phyloP scores from a whole-genome alignment of 768 basidiomycete species.

The Lyophyllum decastes region DNA sequence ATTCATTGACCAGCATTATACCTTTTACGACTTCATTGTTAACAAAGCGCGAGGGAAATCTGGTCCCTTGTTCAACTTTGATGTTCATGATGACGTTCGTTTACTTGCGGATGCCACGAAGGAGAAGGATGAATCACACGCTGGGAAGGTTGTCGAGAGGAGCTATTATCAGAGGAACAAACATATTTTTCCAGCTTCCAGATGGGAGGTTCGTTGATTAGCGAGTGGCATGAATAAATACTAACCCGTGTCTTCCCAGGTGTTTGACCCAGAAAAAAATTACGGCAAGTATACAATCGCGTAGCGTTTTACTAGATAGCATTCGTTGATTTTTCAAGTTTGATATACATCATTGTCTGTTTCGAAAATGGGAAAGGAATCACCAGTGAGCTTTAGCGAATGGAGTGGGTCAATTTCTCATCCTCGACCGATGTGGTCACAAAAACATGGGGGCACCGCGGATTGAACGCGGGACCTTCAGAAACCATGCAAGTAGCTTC shows the following conservation, averaged over 20 bases:
- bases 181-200: slow-evolving; percentile 94
- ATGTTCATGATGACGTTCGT: slow-evolving; percentile 98
- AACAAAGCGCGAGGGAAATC: slow-evolving; percentile 99
- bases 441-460: slow-evolving; percentile 65
- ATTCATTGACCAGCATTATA: slow-evolving; percentile 75
- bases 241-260: slow-evolving; percentile 38
- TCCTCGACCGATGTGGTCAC: no score
- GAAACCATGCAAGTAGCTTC: slow-evolving; percentile 50
- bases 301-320: slow-evolving; percentile 14
- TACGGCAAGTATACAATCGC: slow-evolving; percentile 91
- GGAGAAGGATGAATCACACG: slow-evolving; percentile 98
- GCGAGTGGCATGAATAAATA: background rate
- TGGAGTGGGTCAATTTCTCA: no score
- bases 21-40: slow-evolving; percentile 97
- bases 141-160: slow-evolving; percentile 96
- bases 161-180: slow-evolving; percentile 96
- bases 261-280: slow-evolving; percentile 92
- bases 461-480: slow-evolving; percentile 82
- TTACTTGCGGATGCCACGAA: slow-evolving; percentile 91
- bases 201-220: slow-evolving; percentile 80
- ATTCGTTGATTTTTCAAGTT: background rate
- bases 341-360: background rate
- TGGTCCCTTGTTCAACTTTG: slow-evolving; percentile 96
- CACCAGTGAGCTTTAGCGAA: no score
- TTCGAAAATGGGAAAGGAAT: no score